Base-by-base conservation (phyloP, 495 filamentous ascomycete species). In the Sabuloglossum arenarium region DNA sequence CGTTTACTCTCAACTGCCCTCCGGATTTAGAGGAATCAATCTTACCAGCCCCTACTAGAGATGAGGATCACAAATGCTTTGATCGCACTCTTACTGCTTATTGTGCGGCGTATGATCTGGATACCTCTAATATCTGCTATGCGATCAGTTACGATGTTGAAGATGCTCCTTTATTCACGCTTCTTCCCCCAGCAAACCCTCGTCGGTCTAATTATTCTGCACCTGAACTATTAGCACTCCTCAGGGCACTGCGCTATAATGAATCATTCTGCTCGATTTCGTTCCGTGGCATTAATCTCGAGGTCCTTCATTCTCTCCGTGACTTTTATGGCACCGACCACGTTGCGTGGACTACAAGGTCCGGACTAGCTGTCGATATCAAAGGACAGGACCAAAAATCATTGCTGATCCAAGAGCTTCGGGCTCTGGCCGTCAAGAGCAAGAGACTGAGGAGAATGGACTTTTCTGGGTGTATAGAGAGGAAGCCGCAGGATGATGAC, bases 191-290 rank as follows among this genome's bases (percentile, higher is more conserved):
- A 6, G 75, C 77, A 30, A 76, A 76, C 14, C 65, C 71, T 6
- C 70, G 65, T 31, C 67, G 69, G 52, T 67, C 70, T 3, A 71
- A 74, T 34, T 98, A 98, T 62, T 78, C 73, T 3, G 65, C 77
- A 6, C 64, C 82, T 51, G 91, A 96, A 66, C 66, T 96, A 25
- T 71, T 98, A 39, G 88, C 91, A 1, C 77, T 96, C 25, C 76
- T 95, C 73, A 78, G 90, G 21, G 78, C 91, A 6, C 69, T 98
- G 51, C 78, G 91, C 34, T 98, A 94, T 69, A 96, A 96, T 62
- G 87, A 94, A 64, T 84, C 79, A 14, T 96, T 96, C 66, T 75
- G 74, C 53, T 83, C 86, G 1, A 76, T 98, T 37, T 95, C 88
- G 0, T 95, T 96, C 65, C 69, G 74, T 14, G 79, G 82, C 28